Percentiles rank a stretch among this genome's conserved stretches.
Conservation (phyloP, 192 early-diverging fungal species). For the Chytriomyces sp. region DNA sequence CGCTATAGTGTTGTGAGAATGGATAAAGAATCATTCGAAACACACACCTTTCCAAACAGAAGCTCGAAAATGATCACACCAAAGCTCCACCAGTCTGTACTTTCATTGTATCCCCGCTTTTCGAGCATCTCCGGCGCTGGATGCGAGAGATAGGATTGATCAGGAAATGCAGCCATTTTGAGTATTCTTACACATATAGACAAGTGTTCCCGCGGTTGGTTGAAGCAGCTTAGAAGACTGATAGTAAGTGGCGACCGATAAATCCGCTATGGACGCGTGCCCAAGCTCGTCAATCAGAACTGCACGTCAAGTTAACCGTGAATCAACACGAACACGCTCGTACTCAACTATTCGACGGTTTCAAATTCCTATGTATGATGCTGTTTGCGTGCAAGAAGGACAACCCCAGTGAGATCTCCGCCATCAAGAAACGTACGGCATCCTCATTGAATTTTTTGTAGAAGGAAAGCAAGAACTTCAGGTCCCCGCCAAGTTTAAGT, state of each 20-base stretch:
- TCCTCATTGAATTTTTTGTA: background rate
- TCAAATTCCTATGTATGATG: background rate
- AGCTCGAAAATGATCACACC: conserved; percentile 58
- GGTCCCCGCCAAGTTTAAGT: background rate
- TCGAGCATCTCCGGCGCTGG: conserved; percentile 44
- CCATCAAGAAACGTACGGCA: background rate
- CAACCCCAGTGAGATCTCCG: background rate
- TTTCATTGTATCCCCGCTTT: conserved; percentile 70
- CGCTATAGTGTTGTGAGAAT: background rate
- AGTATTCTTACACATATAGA: conserved; percentile 77
- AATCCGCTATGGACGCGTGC: conserved; percentile 91
- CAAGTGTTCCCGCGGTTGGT: conserved; percentile 83
- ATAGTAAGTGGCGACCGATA: conserved; percentile 88
- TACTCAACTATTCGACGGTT: conserved; percentile 5
- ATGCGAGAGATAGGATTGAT: background rate
- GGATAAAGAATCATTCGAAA: background rate
- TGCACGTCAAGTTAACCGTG: conserved; percentile 3
- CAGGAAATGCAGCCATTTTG: background rate
- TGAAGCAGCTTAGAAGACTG: conserved; percentile 67
- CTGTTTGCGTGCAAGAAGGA: background rate
- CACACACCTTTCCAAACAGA: background rate
- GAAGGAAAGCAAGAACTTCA: background rate
- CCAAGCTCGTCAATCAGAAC: conserved; percentile 79
- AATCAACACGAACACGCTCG: background rate
- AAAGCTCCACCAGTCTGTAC: conserved; percentile 94